phyloP scores from a whole-genome alignment of 441 rosid species.

The Viola pubescens region DNA sequence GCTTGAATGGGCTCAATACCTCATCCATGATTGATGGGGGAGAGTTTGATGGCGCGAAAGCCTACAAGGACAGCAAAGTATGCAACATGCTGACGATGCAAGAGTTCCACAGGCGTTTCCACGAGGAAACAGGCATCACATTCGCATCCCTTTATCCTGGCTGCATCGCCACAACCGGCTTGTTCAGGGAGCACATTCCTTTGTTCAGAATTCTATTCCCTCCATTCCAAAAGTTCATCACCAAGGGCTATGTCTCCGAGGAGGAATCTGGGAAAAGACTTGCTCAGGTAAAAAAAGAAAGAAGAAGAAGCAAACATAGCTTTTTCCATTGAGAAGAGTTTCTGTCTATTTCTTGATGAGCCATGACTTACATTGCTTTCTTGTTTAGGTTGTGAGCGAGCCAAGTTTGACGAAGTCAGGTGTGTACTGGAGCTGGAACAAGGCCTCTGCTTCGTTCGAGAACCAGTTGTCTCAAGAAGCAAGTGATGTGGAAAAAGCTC shows the following conservation, averaged over 20 bases:
- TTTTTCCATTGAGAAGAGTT: no score
- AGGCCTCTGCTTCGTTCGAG: constrained; percentile 52
- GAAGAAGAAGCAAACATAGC: not conserved
- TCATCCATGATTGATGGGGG: constrained; percentile 63
- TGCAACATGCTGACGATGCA: constrained; percentile 71
- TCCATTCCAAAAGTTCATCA: constrained; percentile 63
- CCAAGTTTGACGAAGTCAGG: constrained; percentile 61
- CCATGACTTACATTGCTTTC: constrained; percentile 1
- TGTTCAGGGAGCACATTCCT: constrained; percentile 69
- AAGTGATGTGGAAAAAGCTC: constrained; percentile 45
- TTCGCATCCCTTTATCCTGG: constrained; percentile 66
- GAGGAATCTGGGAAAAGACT: constrained; percentile 55
- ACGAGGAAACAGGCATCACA: constrained; percentile 49
- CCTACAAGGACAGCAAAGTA: constrained; percentile 71
- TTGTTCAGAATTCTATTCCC: constrained; percentile 56
- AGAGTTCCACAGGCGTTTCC: constrained; percentile 59
- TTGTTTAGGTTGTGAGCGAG: constrained; percentile 46
- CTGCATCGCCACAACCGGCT: constrained; percentile 63
- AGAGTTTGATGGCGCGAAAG: constrained; percentile 57
- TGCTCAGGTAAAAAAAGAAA: constrained; percentile 37
- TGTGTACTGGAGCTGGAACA: constrained; percentile 74
- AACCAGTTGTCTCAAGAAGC: constrained; percentile 59
- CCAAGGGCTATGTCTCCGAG: constrained; percentile 59
- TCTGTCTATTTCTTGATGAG: no score
- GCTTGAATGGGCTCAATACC: constrained; percentile 44